Percentiles rank a stretch among this genome's conserved stretches.
These are phyloP conservation scores for Fraxinus excelsior DNA, from an alignment of 257 asterid species.

Conservation along the genomic window DNA sequence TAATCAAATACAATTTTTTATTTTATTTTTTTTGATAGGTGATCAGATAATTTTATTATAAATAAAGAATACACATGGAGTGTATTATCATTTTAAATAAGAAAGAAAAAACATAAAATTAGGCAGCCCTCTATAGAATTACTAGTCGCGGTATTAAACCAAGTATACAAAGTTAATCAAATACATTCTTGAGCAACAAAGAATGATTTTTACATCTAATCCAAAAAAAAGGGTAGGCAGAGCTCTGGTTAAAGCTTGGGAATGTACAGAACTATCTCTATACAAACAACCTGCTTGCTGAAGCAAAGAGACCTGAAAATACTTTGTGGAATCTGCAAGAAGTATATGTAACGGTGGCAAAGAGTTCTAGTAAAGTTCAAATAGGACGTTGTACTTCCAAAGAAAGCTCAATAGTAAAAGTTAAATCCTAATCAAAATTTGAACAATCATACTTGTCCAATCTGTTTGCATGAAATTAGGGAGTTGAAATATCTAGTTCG, in stretches of 20 bases:
- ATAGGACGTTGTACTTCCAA: neutral
- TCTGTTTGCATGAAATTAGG: neutral
- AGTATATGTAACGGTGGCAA: neutral
- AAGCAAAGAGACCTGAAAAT: neutral
- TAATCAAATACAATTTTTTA: no score
- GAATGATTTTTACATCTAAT: neutral
- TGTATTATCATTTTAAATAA: no score
- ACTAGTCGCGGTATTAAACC: no score
- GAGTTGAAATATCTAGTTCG: neutral
- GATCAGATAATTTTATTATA: no score
- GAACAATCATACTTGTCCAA: neutral
- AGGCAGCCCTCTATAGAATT: no score
- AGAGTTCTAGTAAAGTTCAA: neutral
- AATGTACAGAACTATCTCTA: neutral
- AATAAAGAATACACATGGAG: no score
- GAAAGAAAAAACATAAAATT: no score
- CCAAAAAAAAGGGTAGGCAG: neutral
- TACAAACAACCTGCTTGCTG: neutral
- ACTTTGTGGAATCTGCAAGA: neutral
- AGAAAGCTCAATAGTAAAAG: neutral
- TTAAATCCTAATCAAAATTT: neutral
- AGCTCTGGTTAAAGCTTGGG: neutral
- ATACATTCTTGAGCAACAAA: neutral
- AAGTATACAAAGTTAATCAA: no score
- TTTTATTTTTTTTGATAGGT: no score